Percentiles rank a stretch among this genome's conserved stretches.
These are phyloP conservation scores for Scutellaria baicalensis DNA, from an alignment of 257 asterid genomes.

Conservation along the genomic window DNA sequence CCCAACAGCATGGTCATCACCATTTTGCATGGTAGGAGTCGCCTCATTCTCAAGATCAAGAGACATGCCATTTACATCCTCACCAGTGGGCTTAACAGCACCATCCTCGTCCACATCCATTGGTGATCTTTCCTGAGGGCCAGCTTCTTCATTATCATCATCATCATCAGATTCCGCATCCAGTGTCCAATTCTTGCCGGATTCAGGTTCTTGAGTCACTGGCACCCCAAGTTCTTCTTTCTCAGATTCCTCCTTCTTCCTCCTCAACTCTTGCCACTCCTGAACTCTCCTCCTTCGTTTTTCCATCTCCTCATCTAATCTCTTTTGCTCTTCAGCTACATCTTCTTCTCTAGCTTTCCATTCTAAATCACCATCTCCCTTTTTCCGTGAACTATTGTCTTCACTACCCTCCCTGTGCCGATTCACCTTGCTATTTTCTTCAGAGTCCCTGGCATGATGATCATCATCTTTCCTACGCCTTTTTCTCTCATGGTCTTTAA, in stretches of 20 bases:
- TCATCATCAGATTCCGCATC: slow-evolving; percentile 90
- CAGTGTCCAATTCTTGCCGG: slow-evolving; percentile 84
- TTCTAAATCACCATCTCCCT: slow-evolving; percentile 28
- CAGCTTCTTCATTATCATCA: slow-evolving; percentile 62
- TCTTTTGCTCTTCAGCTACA: slow-evolving; percentile 73
- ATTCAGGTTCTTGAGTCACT: slow-evolving; percentile 36
- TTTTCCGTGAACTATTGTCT: slow-evolving; percentile 35
- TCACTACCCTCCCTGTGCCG: slow-evolving; percentile 40
- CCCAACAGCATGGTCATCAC: slow-evolving; percentile 21
- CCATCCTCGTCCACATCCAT: slow-evolving; percentile 41
- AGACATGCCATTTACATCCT: slow-evolving; percentile 31
- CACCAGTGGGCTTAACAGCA: slow-evolving; percentile 22
- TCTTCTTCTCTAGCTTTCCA: slow-evolving; percentile 56
- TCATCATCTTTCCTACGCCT: slow-evolving; percentile 65
- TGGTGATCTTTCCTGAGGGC: slow-evolving; percentile 33
- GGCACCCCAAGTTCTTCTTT: slow-evolving; percentile 58
- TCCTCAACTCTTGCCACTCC: slow-evolving; percentile 84
- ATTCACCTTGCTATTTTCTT: slow-evolving; percentile 29
- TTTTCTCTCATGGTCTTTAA: slow-evolving; percentile 53
- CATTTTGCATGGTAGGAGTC: slow-evolving; percentile 33
- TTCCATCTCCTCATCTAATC: slow-evolving; percentile 81
- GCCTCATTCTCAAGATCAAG: slow-evolving; percentile 29
- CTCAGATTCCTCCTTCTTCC: slow-evolving; percentile 69
- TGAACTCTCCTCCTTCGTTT: slow-evolving; percentile 85
- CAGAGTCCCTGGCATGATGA: slow-evolving; percentile 37